These are phyloP conservation scores for Stenogyne calaminthoides DNA, from an alignment of 305 asterid genomes.

Conservation along the genomic window DNA sequence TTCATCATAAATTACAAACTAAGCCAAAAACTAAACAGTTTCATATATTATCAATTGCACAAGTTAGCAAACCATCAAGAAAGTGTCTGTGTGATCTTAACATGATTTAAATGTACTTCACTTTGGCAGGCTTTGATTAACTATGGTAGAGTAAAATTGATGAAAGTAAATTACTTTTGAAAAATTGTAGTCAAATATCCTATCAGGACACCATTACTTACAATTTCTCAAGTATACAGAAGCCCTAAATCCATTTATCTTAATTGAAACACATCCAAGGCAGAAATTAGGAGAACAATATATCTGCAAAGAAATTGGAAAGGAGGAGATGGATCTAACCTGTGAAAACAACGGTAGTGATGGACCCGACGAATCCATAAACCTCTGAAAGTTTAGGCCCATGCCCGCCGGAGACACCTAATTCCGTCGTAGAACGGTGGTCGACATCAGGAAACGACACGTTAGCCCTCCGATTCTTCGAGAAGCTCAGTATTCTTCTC, in stretches of 20 bases:
- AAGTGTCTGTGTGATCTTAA: background rate
- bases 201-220: background rate
- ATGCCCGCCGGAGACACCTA: conserved; percentile 71
- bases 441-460: conserved; percentile 45
- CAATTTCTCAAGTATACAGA: background rate
- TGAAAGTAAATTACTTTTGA: conserved; percentile 1
- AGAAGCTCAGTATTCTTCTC: conserved; percentile 77
- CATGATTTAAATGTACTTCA: conserved; percentile 10
- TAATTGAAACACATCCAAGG: background rate
- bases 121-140: background rate
- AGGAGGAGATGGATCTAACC: conserved; percentile 39
- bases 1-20: background rate
- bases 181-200: background rate
- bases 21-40: conserved; percentile 2
- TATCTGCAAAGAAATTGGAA: background rate
- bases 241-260: conserved; percentile 3
- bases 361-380: conserved; percentile 86
- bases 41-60: background rate
- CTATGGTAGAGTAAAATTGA: background rate
- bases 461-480: conserved; percentile 56
- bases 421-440: conserved; percentile 48
- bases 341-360: conserved; percentile 72
- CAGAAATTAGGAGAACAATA: conserved; percentile 2
- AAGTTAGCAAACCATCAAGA: conserved; percentile 13
- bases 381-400: conserved; percentile 81